Evolutionary conservation across 108 stramenopile species (phyloP).

Genomic region (Ochromonas danica): DNA sequence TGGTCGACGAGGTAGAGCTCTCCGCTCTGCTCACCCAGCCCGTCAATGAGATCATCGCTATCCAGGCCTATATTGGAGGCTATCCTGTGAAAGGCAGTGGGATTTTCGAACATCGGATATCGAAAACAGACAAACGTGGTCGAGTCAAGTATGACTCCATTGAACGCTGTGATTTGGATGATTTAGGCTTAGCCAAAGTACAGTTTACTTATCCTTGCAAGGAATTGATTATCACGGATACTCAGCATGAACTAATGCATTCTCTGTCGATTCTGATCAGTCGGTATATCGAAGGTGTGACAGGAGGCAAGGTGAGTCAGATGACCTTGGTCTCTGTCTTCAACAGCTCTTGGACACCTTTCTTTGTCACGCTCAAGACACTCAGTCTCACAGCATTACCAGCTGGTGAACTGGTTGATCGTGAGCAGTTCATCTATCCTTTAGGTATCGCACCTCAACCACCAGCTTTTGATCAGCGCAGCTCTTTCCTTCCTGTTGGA

Average conservation of each 20-base stretch:
- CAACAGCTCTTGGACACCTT: not conserved
- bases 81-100: slow-evolving; percentile 2
- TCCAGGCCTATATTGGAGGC: not conserved
- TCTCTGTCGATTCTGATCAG: not conserved
- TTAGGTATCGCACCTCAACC: not conserved
- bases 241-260: not conserved
- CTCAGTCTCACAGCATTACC: not conserved
- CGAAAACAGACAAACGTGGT: not conserved
- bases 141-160: not conserved
- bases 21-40: not conserved
- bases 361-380: not conserved
- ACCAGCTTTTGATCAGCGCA: not conserved
- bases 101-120: slow-evolving; percentile 1
- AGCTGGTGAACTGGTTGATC: not conserved
- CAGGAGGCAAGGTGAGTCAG: not conserved
- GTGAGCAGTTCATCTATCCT: not conserved
- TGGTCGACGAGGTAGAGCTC: slow-evolving; percentile 11
- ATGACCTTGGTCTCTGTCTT: not conserved
- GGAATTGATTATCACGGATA: not conserved
- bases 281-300: not conserved
- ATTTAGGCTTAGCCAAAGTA: not conserved
- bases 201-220: not conserved
- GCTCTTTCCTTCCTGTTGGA: not conserved
- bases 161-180: not conserved
- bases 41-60: not conserved